These are phyloP conservation scores for Allodekkera sacchari DNA, from an alignment of 805 yeast genomes.

Conservation along the genomic window DNA sequence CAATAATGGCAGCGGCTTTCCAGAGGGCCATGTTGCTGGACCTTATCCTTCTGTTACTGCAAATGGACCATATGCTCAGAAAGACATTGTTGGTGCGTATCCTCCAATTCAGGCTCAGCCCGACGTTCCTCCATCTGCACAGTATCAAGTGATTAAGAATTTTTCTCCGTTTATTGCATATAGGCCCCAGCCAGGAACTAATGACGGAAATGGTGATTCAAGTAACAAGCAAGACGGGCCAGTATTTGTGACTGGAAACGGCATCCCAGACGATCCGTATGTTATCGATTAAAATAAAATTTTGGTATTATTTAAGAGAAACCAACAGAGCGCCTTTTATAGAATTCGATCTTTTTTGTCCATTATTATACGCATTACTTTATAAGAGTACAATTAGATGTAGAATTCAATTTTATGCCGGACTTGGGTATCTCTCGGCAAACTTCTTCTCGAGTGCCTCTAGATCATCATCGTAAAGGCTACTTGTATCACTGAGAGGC, in stretches of 20 bases:
- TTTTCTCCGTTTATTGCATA: no score
- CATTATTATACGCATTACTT: no score
- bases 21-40: no score
- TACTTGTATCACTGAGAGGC: conserved; percentile 11
- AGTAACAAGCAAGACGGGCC: conserved; percentile 9
- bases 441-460: conserved; percentile 54
- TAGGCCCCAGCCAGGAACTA: background rate
- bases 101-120: no score
- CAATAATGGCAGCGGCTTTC: conserved; percentile 1
- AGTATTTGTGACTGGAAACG: conserved; percentile 23
- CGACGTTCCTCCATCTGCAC: no score
- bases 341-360: background rate
- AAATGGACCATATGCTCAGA: no score
- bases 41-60: no score
- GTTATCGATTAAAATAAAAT: conserved; percentile 17
- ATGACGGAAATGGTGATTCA: background rate
- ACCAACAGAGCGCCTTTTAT: no score
- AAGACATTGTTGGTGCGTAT: no score
- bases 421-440: conserved; percentile 53
- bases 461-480: conserved; percentile 29
- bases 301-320: no score
- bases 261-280: conserved; percentile 25
- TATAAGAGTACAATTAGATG: no score
- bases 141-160: no score
- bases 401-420: conserved; percentile 13